These are phyloP conservation scores for Colletotrichum acutatum DNA, from an alignment of 2,329 filamentous ascomycete genomes.

Conservation along the genomic window DNA sequence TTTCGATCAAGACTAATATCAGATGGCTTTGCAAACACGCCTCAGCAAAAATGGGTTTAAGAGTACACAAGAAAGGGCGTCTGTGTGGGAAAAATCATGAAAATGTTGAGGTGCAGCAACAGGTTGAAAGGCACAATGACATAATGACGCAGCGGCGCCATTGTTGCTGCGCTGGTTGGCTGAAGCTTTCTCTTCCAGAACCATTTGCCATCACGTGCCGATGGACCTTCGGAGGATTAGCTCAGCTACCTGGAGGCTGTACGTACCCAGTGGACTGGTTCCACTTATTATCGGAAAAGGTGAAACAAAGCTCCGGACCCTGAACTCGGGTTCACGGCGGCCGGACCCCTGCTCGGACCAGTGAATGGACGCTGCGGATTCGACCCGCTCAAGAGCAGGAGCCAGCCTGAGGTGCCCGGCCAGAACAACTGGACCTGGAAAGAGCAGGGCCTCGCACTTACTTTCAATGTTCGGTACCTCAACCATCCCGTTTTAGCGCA, in stretches of 20 bases:
- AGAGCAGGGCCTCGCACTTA: neutral
- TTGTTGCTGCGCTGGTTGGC: neutral
- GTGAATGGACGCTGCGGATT: neutral
- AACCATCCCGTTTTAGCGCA: slow-evolving; percentile 23
- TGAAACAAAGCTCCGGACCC: neutral
- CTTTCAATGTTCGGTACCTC: slow-evolving; percentile 12
- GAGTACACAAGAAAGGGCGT: neutral
- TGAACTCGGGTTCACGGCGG: neutral
- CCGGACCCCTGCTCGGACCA: slow-evolving; percentile 12
- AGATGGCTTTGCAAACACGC: neutral
- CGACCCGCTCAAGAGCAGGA: slow-evolving; percentile 3
- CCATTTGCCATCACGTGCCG: neutral
- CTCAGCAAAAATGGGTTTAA: neutral
- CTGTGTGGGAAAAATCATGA: neutral
- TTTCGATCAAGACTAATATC: neutral
- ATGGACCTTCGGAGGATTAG: neutral
- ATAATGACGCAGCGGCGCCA: neutral
- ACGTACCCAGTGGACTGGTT: too few relatives aligned
- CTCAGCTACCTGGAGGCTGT: too few relatives aligned
- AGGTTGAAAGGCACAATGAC: slow-evolving; percentile 3
- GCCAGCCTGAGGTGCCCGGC: neutral
- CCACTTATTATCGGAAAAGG: neutral
- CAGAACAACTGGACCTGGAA: neutral
- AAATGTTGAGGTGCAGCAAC: neutral
- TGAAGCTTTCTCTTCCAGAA: neutral